Percentiles rank a stretch among this genome's conserved stretches.
phyloP scores from a whole-genome alignment of 495 filamentous ascomycete genomes.

The Aspergillus ostianus region DNA sequence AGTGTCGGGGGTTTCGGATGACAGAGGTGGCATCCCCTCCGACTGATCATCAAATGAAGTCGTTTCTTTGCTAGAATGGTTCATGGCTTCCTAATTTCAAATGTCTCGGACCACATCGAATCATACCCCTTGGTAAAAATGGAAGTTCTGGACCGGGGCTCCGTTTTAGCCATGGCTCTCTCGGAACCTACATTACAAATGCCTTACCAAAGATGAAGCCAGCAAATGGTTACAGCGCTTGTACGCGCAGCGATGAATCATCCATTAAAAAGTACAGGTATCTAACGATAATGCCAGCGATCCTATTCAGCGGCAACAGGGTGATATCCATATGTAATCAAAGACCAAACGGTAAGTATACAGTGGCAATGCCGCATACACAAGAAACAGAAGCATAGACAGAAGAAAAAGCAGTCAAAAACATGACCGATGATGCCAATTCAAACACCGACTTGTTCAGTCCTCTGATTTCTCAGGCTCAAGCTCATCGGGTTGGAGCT shows the following conservation, averaged over 20 bases:
- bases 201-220: not conserved
- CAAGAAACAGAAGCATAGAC: not conserved
- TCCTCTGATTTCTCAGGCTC: not conserved
- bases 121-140: not conserved
- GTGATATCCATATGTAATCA: not conserved
- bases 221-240: not conserved
- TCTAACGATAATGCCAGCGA: not conserved
- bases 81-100: too few relatives aligned
- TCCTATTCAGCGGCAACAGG: not conserved
- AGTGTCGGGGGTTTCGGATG: too few relatives aligned
- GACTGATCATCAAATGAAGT: too few relatives aligned
- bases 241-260: not conserved
- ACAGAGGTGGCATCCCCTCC: too few relatives aligned
- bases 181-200: not conserved
- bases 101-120: too few relatives aligned
- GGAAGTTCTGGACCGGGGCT: not conserved
- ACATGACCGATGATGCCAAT: not conserved
- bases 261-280: not conserved
- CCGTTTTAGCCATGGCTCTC: not conserved
- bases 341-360: not conserved
- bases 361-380: not conserved
- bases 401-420: not conserved
- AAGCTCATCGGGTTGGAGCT: not conserved
- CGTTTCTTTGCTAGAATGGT: too few relatives aligned
- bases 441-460: not conserved